phyloP scores from a whole-genome alignment of 2,329 filamentous ascomycete species.

The Tolypocladium guangdongense region DNA sequence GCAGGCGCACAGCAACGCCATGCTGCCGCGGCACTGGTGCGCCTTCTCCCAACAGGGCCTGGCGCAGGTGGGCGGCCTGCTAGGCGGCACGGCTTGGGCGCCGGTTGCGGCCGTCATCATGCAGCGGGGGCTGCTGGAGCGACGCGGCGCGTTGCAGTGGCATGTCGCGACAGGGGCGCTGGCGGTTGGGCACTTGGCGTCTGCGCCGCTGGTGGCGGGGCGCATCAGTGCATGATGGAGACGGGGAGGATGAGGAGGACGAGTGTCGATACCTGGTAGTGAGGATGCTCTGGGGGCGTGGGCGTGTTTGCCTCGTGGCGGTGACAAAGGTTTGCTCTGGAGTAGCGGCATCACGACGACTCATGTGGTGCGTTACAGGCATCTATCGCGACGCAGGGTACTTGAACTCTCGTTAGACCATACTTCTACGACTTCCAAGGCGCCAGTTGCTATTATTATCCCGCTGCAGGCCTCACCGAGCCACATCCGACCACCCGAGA shows the following conservation, averaged over 20 bases:
- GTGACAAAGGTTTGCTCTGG: background rate
- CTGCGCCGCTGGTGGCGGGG: constrained; percentile 21
- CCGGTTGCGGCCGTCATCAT: constrained; percentile 15
- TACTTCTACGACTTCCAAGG: too few species aligned
- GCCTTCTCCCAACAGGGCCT: constrained; percentile 27
- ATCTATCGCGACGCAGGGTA: too few species aligned
- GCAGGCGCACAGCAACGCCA: constrained; percentile 17
- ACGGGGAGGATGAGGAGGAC: constrained; percentile 6
- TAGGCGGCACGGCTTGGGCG: constrained; percentile 22
- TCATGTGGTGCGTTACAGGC: too few species aligned
- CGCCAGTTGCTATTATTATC: too few species aligned
- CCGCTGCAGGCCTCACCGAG: too few species aligned
- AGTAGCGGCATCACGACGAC: too few species aligned
- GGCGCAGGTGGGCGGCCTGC: constrained; percentile 19
- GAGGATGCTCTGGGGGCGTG: constrained; percentile 24
- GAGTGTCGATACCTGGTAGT: too few species aligned
- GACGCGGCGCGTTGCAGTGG: constrained; percentile 16
- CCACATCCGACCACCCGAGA: background rate
- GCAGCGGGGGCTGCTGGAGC: constrained; percentile 10
- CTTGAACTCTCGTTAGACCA: too few species aligned
- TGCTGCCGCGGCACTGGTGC: constrained; percentile 32
- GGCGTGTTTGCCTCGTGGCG: constrained; percentile 18
- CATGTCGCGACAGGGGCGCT: constrained; percentile 20
- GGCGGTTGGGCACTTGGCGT: constrained; percentile 21
- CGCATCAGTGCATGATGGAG: constrained; percentile 18